Conservation (phyloP, 805 yeast genomes). For the Yarrowia bubula region DNA sequence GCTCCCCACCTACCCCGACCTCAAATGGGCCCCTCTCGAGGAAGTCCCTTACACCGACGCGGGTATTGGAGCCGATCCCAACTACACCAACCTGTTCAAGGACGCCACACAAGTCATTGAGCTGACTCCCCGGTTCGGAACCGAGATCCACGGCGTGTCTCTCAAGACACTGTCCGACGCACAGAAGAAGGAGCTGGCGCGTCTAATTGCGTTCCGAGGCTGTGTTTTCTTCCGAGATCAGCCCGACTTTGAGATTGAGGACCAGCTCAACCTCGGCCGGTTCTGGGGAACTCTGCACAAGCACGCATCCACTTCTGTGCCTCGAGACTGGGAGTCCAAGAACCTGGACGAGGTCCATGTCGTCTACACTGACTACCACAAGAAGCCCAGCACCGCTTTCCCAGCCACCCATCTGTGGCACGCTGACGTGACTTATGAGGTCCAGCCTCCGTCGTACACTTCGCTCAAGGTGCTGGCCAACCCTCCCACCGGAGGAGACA, state of each 20-base stretch:
- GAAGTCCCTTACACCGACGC: conserved; percentile 33
- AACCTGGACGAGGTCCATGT: conserved; percentile 60
- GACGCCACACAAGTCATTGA: conserved; percentile 39
- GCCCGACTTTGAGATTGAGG: conserved; percentile 35
- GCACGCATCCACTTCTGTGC: conserved; percentile 28
- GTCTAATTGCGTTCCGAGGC: conserved; percentile 9
- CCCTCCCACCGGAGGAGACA: conserved; percentile 67
- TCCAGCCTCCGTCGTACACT: conserved; percentile 54
- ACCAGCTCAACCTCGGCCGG: conserved; percentile 18
- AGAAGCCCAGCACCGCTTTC: conserved; percentile 10
- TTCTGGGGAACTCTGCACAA: conserved; percentile 25
- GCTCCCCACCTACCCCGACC: conserved; percentile 39
- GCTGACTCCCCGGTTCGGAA: conserved; percentile 69
- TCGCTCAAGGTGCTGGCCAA: conserved; percentile 50
- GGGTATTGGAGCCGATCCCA: conserved; percentile 38
- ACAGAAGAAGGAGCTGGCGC: conserved; percentile 41
- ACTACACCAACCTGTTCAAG: conserved; percentile 35
- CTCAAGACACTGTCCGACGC: conserved; percentile 44
- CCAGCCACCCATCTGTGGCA: conserved; percentile 42
- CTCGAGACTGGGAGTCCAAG: neutral
- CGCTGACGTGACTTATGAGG: conserved; percentile 55
- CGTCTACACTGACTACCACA: conserved; percentile 49
- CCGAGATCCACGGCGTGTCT: conserved; percentile 55
- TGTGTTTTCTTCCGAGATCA: conserved; percentile 24
- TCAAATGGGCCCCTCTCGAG: conserved; percentile 37